Evolutionary conservation across 768 basidiomycete genomes (phyloP).

Genomic region (Coprinellus aureogranulatus): DNA sequence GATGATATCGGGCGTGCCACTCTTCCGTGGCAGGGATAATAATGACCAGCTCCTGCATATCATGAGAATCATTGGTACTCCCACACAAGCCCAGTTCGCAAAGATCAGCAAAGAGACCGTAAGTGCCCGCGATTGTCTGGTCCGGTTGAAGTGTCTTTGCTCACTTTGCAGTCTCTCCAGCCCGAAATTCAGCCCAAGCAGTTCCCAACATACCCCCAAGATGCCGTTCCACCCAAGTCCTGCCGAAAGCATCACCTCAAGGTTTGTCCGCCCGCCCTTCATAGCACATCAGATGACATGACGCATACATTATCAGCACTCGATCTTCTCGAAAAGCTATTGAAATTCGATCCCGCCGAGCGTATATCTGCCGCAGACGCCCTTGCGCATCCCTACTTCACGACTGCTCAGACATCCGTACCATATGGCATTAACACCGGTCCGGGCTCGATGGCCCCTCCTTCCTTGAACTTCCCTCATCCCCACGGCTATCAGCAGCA

Average conservation of each 20-base stretch:
- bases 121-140: slow-evolving; percentile 24
- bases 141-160: not conserved
- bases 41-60: slow-evolving; percentile 98
- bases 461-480: slow-evolving; percentile 66
- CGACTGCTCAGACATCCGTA: slow-evolving; percentile 44
- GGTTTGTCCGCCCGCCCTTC: slow-evolving; percentile 41
- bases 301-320: slow-evolving; percentile 53
- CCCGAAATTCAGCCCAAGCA: slow-evolving; percentile 82
- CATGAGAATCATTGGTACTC: slow-evolving; percentile 95
- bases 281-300: not conserved
- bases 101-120: slow-evolving; percentile 92
- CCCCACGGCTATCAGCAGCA: slow-evolving; percentile 52
- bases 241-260: slow-evolving; percentile 83
- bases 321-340: slow-evolving; percentile 88
- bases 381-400: slow-evolving; percentile 89
- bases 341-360: slow-evolving; percentile 94
- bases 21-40: slow-evolving; percentile 96
- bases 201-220: slow-evolving; percentile 84
- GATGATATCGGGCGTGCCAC: slow-evolving; percentile 96
- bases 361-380: slow-evolving; percentile 91
- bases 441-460: slow-evolving; percentile 64
- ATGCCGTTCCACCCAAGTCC: slow-evolving; percentile 75
- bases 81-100: slow-evolving; percentile 80
- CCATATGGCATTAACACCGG: slow-evolving; percentile 43
- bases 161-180: slow-evolving; percentile 32